Percentiles rank a stretch among this genome's conserved stretches.
phyloP scores from a whole-genome alignment of 352 stramenopile species.

The Phytophthora meadii region DNA sequence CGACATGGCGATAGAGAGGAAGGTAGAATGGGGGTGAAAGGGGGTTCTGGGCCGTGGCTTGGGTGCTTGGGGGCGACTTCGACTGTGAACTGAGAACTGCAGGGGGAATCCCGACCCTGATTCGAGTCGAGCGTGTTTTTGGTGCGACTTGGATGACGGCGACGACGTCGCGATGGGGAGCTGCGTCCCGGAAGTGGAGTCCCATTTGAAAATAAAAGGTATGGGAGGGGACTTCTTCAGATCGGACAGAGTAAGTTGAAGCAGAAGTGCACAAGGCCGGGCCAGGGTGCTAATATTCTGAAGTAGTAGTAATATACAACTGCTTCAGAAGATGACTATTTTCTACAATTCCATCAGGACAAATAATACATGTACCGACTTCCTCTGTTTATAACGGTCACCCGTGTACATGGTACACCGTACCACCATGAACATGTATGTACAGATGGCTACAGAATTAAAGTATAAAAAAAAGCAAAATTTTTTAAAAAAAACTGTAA shows the following conservation, averaged over 20 bases:
- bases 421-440: too few species aligned
- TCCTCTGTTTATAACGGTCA: too few species aligned
- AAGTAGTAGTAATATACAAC: too few species aligned
- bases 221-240: background rate
- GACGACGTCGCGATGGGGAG: too few species aligned
- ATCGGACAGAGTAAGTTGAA: background rate
- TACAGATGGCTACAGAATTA: too few species aligned
- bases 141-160: background rate
- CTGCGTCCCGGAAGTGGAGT: background rate
- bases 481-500: too few species aligned
- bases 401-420: too few species aligned
- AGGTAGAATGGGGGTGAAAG: background rate
- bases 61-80: constrained; percentile 20
- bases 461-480: too few species aligned
- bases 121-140: constrained; percentile 14
- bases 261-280: background rate
- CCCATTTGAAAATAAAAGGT: background rate
- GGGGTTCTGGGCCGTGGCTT: constrained; percentile 1
- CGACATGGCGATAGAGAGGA: constrained; percentile 18
- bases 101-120: background rate
- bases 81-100: constrained; percentile 20
- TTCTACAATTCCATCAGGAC: too few species aligned
- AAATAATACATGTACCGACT: too few species aligned
- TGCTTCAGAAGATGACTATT: too few species aligned
- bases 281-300: background rate